Evolutionary conservation across 75 land plant species (phyloP).

Genomic region (Adiantum capillusveneris): DNA sequence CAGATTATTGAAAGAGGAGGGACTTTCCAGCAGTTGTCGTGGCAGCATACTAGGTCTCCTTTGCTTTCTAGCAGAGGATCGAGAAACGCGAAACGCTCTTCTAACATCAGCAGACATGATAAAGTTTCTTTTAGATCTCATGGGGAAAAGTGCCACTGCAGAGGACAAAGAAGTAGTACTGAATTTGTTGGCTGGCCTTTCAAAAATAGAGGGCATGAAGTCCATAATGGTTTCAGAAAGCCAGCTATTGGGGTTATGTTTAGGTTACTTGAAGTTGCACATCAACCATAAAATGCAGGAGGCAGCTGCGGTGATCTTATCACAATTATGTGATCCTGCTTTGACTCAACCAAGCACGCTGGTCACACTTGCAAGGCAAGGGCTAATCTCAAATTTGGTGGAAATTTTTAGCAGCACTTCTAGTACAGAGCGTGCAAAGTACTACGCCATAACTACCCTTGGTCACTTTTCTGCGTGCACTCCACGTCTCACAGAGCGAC

Average conservation of each 20-base stretch:
- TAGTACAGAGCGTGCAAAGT: too few species aligned
- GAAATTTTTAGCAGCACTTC: too few species aligned
- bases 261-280: constrained; percentile 14
- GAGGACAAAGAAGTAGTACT: constrained; percentile 17
- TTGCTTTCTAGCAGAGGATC: constrained; percentile 17
- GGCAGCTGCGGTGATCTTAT: constrained; percentile 14
- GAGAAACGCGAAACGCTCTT: constrained; percentile 10
- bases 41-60: constrained; percentile 8
- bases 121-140: constrained; percentile 3
- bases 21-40: constrained; percentile 11
- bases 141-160: neutral
- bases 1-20: constrained; percentile 2
- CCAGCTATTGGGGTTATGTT: constrained; percentile 1
- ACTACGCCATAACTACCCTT: too few species aligned
- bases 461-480: too few species aligned
- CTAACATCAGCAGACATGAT: constrained; percentile 7
- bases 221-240: constrained; percentile 6
- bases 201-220: constrained; percentile 15
- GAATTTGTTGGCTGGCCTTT: constrained; percentile 10
- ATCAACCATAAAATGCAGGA: constrained; percentile 4
- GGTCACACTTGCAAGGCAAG: too few species aligned
- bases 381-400: too few species aligned
- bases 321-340: too few species aligned
- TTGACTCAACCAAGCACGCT: too few species aligned
- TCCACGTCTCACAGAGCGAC: too few species aligned